Base-by-base conservation (phyloP, 331 rosid species). In the Malus hybrid region DNA sequence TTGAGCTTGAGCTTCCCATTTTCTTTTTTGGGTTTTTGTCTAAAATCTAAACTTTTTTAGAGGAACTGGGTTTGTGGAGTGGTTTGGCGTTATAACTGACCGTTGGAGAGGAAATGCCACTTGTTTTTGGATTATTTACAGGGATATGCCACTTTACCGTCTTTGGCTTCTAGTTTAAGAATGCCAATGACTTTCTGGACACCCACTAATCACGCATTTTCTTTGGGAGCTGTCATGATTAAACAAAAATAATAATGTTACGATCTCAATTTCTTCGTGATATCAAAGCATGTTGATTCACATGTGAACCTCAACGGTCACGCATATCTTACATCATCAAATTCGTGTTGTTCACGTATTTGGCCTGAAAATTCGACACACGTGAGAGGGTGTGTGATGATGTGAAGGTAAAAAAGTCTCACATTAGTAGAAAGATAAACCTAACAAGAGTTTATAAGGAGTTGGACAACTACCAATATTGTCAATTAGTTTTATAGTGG, bases 81-180 rank as follows among this genome's bases (percentile, higher is more conserved):
- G 67, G 57, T 48, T 59, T 52, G 59, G 72, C 18, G 50, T 86
- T 88, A 87, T 71, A 52, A 52, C 55, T 64, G 34, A 75, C 42
- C 10, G 12, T 6, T 67, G 16, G 8, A 42, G 1, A 0, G 2
- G 6, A 86, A 70, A 64, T 80, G 86, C 84, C 96, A 71, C 67
- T 61, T 12, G 57, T 2, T 73, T 19, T 22, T 0, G 2, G 0
- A 0, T 3, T 71, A 89, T 63, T 91, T 87, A 93, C 96, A 16
- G 34, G 9, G 14, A 5, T 7, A 2, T 87, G 75, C 96, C 94
- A 86, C 93, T 85, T 15, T 64, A 70, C 76, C 48, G 18, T 5
- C 81, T 70, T 85, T 82, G 14, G 4, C 46, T 39, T 39, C 46
- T 0, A 8, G 46, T 39, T 32, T 67, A 86, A 82, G 87, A 48